Base-by-base conservation (phyloP, 441 rosid genomes). In the Cnidoscolus chayamansa region DNA sequence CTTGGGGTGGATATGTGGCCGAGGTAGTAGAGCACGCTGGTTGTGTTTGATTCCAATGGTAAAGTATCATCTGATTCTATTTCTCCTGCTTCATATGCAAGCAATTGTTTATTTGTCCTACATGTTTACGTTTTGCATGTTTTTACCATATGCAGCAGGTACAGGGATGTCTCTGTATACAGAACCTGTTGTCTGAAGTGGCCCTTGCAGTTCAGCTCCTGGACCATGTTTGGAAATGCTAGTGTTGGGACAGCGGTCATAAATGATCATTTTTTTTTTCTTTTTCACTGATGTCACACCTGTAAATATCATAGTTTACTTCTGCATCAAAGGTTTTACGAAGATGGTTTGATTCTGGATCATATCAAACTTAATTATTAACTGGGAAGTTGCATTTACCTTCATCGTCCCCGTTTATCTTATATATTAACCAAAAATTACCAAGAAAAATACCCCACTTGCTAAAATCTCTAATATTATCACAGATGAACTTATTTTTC, bases 11-110 rank as follows among this genome's bases (percentile, higher is more conserved):
- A 47, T 74, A n/a, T 72, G 79, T 17, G 25, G 73, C 72, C 31
- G 84, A 78, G 67, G 25, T 84, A 58, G 75, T 73, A 54, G 79
- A 78, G 75, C 86, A 77, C 12, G 64, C 77, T 0, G 77, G 85
- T 54, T 67, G 79, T 70, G 56, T 74, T 59, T 74, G 81, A 75
- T 4, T 59, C 7, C 3, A 20, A 15, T 25, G 65, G 72, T 57
- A 70, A 62, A 31, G 2, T 9, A 11, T n/a, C 1, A 5, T 25
- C 45, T 13, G 43, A 9, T 31, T 25, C 25, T 25, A 25, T 60
- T 35, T 60, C 64, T 35, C 45, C 4, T 13, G 6, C 20, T 35
- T 16, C 11, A 32, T 61, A 31, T 32, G 60, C 60, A 19, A 19
- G 35, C 15, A 16, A n/a, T 32, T 10, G 20, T 61, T 32, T 15